These are phyloP conservation scores for Carex arenaria DNA, from an alignment of 202 grass and related monocot species.

Conservation along the genomic window DNA sequence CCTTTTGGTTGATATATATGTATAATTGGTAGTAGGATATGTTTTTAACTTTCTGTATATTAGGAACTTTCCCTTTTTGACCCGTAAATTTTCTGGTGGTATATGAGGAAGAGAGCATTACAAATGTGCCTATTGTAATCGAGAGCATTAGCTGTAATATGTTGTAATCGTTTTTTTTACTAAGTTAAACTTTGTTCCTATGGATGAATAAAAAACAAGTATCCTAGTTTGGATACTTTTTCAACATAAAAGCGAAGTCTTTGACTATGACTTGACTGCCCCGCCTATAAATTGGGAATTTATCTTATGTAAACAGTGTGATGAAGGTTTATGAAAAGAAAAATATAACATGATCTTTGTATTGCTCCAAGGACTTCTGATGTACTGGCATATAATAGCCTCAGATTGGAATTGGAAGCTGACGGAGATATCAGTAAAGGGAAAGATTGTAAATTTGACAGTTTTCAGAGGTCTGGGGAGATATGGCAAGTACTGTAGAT, in stretches of 20 bases:
- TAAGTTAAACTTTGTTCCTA: not conserved
- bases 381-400: not conserved
- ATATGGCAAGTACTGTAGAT: not conserved
- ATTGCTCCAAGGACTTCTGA: not conserved
- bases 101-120: not conserved
- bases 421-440: not conserved
- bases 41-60: not conserved
- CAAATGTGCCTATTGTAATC: not conserved
- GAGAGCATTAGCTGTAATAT: not conserved
- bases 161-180: not conserved
- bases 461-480: not conserved
- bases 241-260: not conserved
- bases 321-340: not conserved
- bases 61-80: not conserved
- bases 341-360: not conserved
- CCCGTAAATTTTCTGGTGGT: not conserved
- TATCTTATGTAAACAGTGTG: not conserved
- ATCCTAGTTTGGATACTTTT: not conserved
- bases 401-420: not conserved
- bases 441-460: not conserved
- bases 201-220: constrained; percentile 7
- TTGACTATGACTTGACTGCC: not conserved
- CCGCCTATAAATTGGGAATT: not conserved
- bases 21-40: not conserved
- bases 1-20: not conserved